Evolutionary conservation across 768 basidiomycete genomes (phyloP).

Genomic region (Termitomyces sp.): DNA sequence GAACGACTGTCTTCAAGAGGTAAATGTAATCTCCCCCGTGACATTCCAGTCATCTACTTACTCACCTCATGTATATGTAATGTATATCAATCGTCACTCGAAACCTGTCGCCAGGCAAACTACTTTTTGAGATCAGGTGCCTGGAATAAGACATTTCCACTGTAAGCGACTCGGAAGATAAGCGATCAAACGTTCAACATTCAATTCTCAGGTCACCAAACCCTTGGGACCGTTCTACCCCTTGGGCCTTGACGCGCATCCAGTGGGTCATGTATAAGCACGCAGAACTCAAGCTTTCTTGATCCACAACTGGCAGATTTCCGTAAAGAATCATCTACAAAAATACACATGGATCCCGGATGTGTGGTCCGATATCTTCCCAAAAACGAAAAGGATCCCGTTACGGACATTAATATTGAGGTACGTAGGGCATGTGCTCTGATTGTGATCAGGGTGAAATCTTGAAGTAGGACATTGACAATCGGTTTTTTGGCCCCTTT

Average conservation of each 20-base stretch:
- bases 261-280: background rate
- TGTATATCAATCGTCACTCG: background rate
- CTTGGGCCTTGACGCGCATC: background rate
- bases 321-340: background rate
- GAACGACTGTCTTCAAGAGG: slow-evolving; percentile 11
- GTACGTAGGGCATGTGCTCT: background rate
- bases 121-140: background rate
- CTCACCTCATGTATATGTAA: background rate
- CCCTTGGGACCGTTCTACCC: background rate
- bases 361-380: slow-evolving; percentile 2
- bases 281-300: background rate
- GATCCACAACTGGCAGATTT: background rate
- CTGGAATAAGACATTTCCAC: background rate
- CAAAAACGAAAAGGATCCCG: background rate
- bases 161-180: background rate
- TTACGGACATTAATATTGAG: background rate
- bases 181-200: too few relatives aligned
- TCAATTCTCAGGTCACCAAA: background rate
- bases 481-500: background rate
- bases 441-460: background rate
- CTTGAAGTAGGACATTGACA: background rate
- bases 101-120: background rate
- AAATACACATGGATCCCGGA: background rate
- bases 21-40: background rate
- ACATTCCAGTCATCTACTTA: background rate